Base-by-base conservation (phyloP, 2,329 filamentous ascomycete genomes). In the Ophiosphaerella narmari region DNA sequence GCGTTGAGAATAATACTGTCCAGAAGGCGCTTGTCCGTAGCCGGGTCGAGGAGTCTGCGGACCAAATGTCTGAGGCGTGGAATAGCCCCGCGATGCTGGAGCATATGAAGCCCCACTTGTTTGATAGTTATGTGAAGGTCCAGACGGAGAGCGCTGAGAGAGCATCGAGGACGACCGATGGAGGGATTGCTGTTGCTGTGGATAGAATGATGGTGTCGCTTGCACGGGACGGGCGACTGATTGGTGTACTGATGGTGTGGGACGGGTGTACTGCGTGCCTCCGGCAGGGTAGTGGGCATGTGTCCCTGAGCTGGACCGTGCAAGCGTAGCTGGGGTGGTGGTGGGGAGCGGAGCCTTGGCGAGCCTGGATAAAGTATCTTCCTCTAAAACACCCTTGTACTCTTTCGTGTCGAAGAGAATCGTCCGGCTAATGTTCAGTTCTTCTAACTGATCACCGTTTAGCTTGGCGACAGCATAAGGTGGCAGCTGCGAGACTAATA, bases 401-500 rank as follows among this genome's bases (percentile, higher is more conserved):
- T 91, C 85, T 43, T 87, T 85, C 6, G 82, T 85, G 52, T 89
- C 84, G 39, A 95, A 78, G 51, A 90, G 76, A 16, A 96, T 82
- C 67, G 86, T 90, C 39, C 86, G 90, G 74, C 87, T 93, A 67
- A 96, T 88, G 55, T 90, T 87, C 40, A 96, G 78, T 50, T 91
- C 89, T 26, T 87, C 87, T n/a, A 96, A 76, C 70, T 91, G 89
- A 67, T 95, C 88, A 8, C 91, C 91, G 63, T 95, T 87, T 54
- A 96, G 78, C 65, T 94, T 93, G 5, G 91, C 87, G 21, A 96
- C 88, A 1, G 89, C 89, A 67, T 91, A 94, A 1, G 91, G 91
- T 1, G 91, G 91, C 9, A 96, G 76, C 34, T 82, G 85, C 57
- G 87, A 82, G 52, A 96, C 82, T 55, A 96, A 84, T 26, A 91